Conservation (phyloP, 1,139 yeast species). For the Schwanniomyces etchellsii region DNA sequence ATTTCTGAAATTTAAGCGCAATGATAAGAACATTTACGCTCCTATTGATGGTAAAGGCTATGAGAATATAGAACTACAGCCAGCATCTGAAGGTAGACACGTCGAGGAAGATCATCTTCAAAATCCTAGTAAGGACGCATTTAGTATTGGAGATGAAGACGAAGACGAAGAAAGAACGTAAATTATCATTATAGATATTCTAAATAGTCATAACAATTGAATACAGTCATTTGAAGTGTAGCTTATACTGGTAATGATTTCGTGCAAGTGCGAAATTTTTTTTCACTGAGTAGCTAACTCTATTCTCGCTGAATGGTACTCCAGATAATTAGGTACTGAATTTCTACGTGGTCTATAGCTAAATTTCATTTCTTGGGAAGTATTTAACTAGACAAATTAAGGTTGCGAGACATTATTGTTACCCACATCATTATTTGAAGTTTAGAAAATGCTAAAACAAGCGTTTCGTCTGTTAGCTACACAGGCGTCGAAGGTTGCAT, state of each 20-base stretch:
- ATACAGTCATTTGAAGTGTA: too few relatives aligned
- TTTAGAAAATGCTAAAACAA: too few relatives aligned
- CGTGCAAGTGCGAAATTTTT: not conserved
- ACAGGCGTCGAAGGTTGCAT: conserved; percentile 11
- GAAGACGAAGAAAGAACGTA: conserved; percentile 4
- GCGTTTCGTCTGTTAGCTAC: conserved; percentile 31
- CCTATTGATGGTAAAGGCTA: conserved; percentile 18
- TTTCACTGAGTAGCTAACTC: too few relatives aligned
- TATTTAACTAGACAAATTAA: too few relatives aligned
- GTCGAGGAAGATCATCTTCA: conserved; percentile 14
- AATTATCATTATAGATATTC: not conserved
- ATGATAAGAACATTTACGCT: conserved; percentile 24
- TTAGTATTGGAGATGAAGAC: conserved; percentile 45
- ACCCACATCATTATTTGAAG: too few relatives aligned
- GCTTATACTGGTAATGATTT: too few relatives aligned
- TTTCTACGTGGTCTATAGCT: too few relatives aligned
- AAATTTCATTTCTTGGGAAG: too few relatives aligned
- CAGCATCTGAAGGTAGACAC: not conserved
- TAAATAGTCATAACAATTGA: not conserved
- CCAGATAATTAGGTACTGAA: too few relatives aligned
- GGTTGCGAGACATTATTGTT: too few relatives aligned
- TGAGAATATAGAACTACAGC: conserved; percentile 36
- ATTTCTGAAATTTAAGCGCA: conserved; percentile 31
- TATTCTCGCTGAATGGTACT: too few relatives aligned
- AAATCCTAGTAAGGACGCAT: conserved; percentile 22